Base-by-base conservation (phyloP, 1,284 basidiomycete species). In the Apiotrichum porosum region DNA sequence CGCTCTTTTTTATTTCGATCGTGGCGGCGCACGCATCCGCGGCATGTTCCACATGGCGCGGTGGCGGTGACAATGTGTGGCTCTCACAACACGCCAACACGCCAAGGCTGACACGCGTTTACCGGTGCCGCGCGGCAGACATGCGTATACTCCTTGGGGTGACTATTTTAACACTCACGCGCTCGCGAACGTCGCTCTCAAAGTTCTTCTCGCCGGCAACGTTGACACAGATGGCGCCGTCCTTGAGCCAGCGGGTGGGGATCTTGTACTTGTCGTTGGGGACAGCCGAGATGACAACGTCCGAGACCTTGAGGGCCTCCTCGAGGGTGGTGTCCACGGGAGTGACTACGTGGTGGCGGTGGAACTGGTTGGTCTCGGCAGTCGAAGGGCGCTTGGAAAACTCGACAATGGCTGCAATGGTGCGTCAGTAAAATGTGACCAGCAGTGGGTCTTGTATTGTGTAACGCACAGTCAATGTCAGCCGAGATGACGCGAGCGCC, bases 161-260 rank as follows among this genome's bases (percentile, higher is more conserved):
- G n/a, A n/a, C n/a, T n/a, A 28, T 28, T 28, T 12, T 6, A 28
- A 15, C 36, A 60, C 77, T 54, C 58, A 88, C 90, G 78, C 91
- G 88, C 40, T 93, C 89, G 56, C 90, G 80, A 17, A 97, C 86
- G 66, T 95, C 86, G 53, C 82, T 82, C 68, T 95, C 90, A 67
- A 97, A 98, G 74, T 98, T 98, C 78, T 94, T 97, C 65, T 95
- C 92, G 4, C 87, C 85, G 22, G 90, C 86, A 39, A 98, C 88
- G 67, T 97, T 97, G 53, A 97, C 76, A 61, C 90, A 93, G 1
- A 94, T 76, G 57, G 91, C 93, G 3, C 93, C 94, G 59, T 92
- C 88, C 75, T 94, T 94, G 60, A 98, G 78, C 80, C 81, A 84
- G 42, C 81, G 82, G 3, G 92, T 97, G 57, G 85, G 83, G 47